Percentiles rank a stretch among this genome's conserved stretches.
Evolutionary conservation across 2,329 filamentous ascomycete genomes (phyloP).

Genomic region (Colletotrichum spinosum): DNA sequence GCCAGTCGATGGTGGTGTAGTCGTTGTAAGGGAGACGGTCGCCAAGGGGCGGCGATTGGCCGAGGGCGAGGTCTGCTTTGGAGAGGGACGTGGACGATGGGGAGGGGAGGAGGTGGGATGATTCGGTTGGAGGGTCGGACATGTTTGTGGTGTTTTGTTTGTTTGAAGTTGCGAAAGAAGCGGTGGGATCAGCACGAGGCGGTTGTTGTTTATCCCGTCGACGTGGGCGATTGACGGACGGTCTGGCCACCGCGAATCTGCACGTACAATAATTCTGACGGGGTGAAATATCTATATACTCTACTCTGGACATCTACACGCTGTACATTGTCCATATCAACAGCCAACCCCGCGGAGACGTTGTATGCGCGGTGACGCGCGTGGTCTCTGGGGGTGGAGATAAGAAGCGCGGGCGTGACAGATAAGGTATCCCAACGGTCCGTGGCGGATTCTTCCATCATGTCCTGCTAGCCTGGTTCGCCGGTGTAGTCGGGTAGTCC

Average conservation of each 20-base stretch:
- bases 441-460: too few species aligned
- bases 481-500: too few species aligned
- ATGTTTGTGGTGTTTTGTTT: not conserved
- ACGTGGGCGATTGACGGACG: too few species aligned
- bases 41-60: conserved; percentile 47
- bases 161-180: not conserved
- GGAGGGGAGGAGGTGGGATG: conserved; percentile 13
- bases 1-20: conserved; percentile 72
- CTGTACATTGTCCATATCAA: not conserved
- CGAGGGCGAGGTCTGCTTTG: conserved; percentile 26
- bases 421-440: conserved; percentile 3
- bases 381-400: conserved; percentile 2
- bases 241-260: too few species aligned
- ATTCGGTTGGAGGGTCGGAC: conserved; percentile 14
- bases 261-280: too few species aligned
- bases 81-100: not conserved
- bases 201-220: too few species aligned
- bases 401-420: conserved; percentile 10
- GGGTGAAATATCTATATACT: too few species aligned
- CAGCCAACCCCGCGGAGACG: conserved; percentile 19
- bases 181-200: too few species aligned
- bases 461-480: too few species aligned
- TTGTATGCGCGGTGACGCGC: not conserved
- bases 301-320: too few species aligned
- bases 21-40: conserved; percentile 70